Conservation (phyloP, 164 flowering plant species). For the Taxillus chinensis region DNA sequence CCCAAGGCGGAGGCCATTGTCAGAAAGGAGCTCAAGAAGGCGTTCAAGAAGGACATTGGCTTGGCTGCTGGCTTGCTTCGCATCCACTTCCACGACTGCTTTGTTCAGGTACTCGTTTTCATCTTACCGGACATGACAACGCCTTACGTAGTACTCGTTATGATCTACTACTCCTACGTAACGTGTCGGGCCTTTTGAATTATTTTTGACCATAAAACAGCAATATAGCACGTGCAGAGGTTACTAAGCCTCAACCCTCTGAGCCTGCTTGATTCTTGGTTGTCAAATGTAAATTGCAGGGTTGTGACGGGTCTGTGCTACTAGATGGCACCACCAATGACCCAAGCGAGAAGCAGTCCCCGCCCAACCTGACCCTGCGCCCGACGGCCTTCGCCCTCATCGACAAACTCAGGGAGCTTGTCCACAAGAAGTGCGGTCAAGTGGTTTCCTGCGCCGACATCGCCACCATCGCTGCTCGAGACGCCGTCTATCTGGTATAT, state of each 20-base stretch:
- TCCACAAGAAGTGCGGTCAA: conserved; percentile 26
- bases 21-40: conserved; percentile 32
- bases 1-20: conserved; percentile 49
- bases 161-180: too few species aligned
- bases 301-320: conserved; percentile 55
- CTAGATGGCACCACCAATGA: conserved; percentile 50
- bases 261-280: too few species aligned
- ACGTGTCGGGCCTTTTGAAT: too few species aligned
- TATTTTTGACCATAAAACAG: too few species aligned
- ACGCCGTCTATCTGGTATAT: conserved; percentile 39
- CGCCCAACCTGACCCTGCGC: conserved; percentile 36
- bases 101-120: conserved; percentile 42
- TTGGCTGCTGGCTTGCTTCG: conserved; percentile 70
- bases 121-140: too few species aligned
- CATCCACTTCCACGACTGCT: conserved; percentile 69
- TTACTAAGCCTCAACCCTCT: too few species aligned
- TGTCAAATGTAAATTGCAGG: conserved; percentile 27
- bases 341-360: conserved; percentile 37
- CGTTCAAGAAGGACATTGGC: conserved; percentile 37
- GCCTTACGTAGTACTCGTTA: too few species aligned
- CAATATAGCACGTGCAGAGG: too few species aligned
- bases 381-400: conserved; percentile 28
- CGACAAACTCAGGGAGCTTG: conserved; percentile 24
- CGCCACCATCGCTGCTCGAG: conserved; percentile 49
- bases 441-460: conserved; percentile 55